Evolutionary conservation across 1,284 basidiomycete species (phyloP).

Genomic region (Gymnopus androsaceus): DNA sequence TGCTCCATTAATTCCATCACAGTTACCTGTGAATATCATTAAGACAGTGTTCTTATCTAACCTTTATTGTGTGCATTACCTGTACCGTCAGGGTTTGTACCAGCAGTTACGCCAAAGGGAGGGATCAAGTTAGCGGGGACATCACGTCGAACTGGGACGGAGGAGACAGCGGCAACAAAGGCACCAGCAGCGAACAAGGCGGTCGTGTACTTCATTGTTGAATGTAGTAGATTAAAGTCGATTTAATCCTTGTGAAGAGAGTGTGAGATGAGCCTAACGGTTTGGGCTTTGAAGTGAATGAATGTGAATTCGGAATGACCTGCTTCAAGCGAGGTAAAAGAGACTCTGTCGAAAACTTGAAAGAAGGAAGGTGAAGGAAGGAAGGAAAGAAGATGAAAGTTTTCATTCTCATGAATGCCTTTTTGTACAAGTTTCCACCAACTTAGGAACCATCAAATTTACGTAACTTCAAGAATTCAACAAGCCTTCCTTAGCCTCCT

Average conservation of each 20-base stretch:
- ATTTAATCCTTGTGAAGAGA: constrained; percentile 11
- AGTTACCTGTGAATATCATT: constrained; percentile 37
- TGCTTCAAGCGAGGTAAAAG: constrained; percentile 19
- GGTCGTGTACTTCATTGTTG: constrained; percentile 36
- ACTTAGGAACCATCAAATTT: too few species aligned
- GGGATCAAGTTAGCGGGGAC: constrained; percentile 55
- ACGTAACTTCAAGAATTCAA: too few species aligned
- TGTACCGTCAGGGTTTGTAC: constrained; percentile 55
- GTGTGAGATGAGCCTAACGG: constrained; percentile 15
- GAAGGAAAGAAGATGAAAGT: constrained; percentile 13
- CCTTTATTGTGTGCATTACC: constrained; percentile 16
- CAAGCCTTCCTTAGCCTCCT: too few species aligned
- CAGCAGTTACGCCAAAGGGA: constrained; percentile 50
- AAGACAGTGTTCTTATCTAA: background rate
- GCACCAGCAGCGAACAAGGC: constrained; percentile 34
- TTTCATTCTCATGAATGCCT: background rate
- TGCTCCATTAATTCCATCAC: constrained; percentile 57
- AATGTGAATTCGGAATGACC: constrained; percentile 18
- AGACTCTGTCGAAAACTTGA: constrained; percentile 28
- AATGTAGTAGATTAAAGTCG: constrained; percentile 12
- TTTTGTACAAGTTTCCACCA: constrained; percentile 2
- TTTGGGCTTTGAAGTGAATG: constrained; percentile 22
- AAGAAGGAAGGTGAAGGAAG: constrained; percentile 19
- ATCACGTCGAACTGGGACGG: constrained; percentile 46
- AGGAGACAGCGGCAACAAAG: constrained; percentile 38